Base-by-base conservation (phyloP, 257 asterid genomes). In the Salvia splendens region DNA sequence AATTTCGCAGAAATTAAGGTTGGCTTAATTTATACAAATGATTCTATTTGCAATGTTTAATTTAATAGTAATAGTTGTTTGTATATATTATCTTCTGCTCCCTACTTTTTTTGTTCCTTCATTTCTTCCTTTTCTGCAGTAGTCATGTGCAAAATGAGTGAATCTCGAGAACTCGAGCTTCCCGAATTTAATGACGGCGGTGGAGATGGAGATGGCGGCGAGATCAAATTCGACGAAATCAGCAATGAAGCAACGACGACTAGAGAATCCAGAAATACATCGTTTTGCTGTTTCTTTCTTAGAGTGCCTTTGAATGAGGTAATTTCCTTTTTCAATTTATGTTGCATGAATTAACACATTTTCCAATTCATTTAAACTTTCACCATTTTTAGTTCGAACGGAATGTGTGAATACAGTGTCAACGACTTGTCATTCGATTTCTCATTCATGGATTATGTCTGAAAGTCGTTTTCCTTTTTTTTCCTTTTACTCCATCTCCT, bases 121-220 rank as follows among this genome's bases (percentile, higher is more conserved):
- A 7, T 40, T 3, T 5, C 14, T 59, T 38, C 15, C 35, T 43
- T 20, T 12, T 6, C 16, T 36, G 58, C 58, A 62, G 65, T 64
- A 78, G 81, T 55, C 79, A 82, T 78, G 86, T 78, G 85, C 75
- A 76, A 70, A 67, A 78, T 82, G 86, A 82, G 70, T 68, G 82
- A 75, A 66, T 78, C 86, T 75, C 80, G 63, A 74, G 81, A 76
- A 62, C 69, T 73, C 69, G 73, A 81, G 66, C 85, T 80, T 64
- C 76, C 12, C 6, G 50, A 61, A 42, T 9, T 75, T 17, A 57
- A 63, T 30, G 69, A 63, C 64, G 54, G 54, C 42, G 61, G 1
- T 15, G 51, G 10, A 6, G 14, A 6, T 7, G 46, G 5, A n/a
- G 57, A 24, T 4, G 69, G 30, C 1, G 61, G 36, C 24, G 58